Conservation (phyloP, 768 basidiomycete genomes). For the Phaffia australis region DNA sequence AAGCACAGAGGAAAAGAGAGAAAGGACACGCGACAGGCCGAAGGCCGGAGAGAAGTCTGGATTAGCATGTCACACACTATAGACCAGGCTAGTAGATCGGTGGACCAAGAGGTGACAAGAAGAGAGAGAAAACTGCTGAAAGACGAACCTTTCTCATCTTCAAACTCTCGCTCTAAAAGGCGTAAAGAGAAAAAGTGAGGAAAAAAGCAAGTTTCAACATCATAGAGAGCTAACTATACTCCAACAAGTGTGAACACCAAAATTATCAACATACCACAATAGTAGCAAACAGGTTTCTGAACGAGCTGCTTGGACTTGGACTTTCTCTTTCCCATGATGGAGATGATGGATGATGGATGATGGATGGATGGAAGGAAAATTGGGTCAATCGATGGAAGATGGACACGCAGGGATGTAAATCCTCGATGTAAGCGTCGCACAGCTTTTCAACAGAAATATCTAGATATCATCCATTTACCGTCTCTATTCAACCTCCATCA, state of each 20-base stretch:
- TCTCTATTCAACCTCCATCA: no score
- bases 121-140: conserved; percentile 4
- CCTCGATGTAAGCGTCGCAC: no score
- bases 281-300: conserved; percentile 24
- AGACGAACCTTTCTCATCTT: conserved; percentile 87
- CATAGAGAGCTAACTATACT: no score
- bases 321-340: conserved; percentile 19
- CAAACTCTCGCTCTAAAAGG: conserved; percentile 73
- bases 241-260: no score
- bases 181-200: neutral
- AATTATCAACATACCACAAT: conserved; percentile 16
- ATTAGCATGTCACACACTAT: neutral
- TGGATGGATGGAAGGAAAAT: neutral
- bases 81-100: neutral
- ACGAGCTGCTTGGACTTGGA: conserved; percentile 15
- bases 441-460: no score
- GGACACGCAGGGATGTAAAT: no score
- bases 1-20: neutral
- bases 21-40: neutral
- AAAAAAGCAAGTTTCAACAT: neutral
- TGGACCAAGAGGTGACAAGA: neutral
- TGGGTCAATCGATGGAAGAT: neutral
- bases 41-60: neutral
- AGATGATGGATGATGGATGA: neutral
- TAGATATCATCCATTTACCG: no score